Base-by-base conservation (phyloP, 176 grass and related monocot species). In the Otatea glauca region DNA sequence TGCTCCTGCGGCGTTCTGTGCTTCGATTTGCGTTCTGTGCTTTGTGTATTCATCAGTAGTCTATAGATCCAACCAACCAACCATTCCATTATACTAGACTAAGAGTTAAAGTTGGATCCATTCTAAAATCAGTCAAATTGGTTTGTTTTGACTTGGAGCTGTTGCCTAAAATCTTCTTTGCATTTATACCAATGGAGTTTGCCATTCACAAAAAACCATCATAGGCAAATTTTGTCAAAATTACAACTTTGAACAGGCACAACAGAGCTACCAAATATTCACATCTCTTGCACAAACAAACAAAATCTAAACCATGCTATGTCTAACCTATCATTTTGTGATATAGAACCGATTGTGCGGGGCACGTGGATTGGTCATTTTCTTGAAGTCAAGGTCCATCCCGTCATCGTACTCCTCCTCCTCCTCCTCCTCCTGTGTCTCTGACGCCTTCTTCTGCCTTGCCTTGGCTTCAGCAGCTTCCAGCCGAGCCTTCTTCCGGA, bases 351-450 rank as follows among this genome's bases (percentile, higher is more conserved):
- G 73, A 62, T 82, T 86, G 11, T 90, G 88, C 2, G 84, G 84
- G 48, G 79, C 88, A 0, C 59, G 73, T 15, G 88, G 88, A 72
- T 83, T 35, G 2, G 49, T 86, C 48, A 86, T 90, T 32, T 83
- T 84, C 32, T 79, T 72, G 37, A 85, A 90, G 78, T 95, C 91
- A 23, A 94, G 89, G 73, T 98, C 93, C 48, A 98, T 93, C 29
- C 23, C 93, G 0, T 95, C 93, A 0, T 95, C 89, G 5, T 92
- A 90, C 14, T 88, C 91, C 38, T 90, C 81, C 37, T 83, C 77
- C 17, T 86, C 78, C 34, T 34, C n/a, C n/a, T n/a, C 35, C 5
- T 77, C 85, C 2, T 67, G 76, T 1, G 71, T 37, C 21, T 86
- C 84, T 16, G 12, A 54, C 39, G 81, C 76, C 43, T 35, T 72